Base-by-base conservation (phyloP, 495 filamentous ascomycete genomes). In the Penicillium cosmopolitanum region DNA sequence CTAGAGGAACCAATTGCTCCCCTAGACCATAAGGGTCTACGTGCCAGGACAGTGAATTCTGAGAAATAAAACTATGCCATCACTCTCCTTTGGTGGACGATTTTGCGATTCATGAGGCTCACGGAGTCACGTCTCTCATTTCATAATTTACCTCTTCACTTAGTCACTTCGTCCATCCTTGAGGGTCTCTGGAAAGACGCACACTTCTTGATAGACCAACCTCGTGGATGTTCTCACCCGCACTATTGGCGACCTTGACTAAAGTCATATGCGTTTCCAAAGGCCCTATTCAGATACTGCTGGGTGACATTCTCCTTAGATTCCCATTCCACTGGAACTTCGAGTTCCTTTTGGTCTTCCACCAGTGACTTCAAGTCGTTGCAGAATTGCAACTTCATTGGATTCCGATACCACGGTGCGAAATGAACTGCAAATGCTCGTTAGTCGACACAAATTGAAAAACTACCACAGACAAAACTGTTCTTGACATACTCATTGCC, bases 191-290 rank as follows among this genome's bases (percentile, higher is more conserved):
- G 23, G 23, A 23, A 23, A 23, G 23, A 2, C 23, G 2, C 23
- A 23, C 23, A 3, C 23, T 23, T 23, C 23, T 23, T 23, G 23
- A 23, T 23, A 23, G 23, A 23, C 23, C 23, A 21, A 21, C 2
- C 19, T 21, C 2, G 19, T 21, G n/a, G n/a, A n/a, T n/a, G n/a
- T n/a, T n/a, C n/a, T n/a, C n/a, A n/a, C n/a, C n/a, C n/a, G n/a
- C 28, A 31, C 15, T 46, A 18, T 33, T 31, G 16, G 6, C n/a
- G 8, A 16, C 57, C 54, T 65, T 80, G 77, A 50, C 72, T 72
- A 43, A 82, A 83, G 66, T 82, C 74, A 69, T 81, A 83, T 4
- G 50, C 77, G 68, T 82, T 82, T 1, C 81, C 80, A 62, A 79
- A 82, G 4, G 69, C 75, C 33, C 76, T 68, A 31, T 80, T 69